These are phyloP conservation scores for Rugonectria rugulosa DNA, from an alignment of 2,329 filamentous ascomycete genomes.

Conservation along the genomic window DNA sequence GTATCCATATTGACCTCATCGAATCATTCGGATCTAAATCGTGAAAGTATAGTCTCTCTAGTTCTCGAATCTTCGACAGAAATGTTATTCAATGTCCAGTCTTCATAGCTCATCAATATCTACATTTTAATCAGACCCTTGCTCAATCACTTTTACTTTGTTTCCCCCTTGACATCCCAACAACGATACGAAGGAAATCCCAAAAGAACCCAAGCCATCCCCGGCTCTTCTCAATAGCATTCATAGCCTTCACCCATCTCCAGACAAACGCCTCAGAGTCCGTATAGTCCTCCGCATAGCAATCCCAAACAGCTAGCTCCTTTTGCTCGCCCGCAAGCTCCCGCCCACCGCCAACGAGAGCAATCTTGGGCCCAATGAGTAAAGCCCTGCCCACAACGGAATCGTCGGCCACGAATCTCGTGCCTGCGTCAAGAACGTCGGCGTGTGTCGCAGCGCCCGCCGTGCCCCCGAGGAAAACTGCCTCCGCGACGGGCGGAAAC, in stretches of 20 bases:
- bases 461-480: conserved; percentile 2
- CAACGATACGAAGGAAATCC: background rate
- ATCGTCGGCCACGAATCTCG: conserved; percentile 11
- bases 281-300: conserved; percentile 10
- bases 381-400: conserved; percentile 11
- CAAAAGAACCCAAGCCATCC: conserved; percentile 12
- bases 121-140: background rate
- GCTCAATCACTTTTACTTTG: background rate
- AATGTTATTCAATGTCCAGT: too few species aligned
- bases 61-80: too few species aligned
- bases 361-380: conserved; percentile 5
- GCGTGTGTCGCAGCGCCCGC: conserved; percentile 4
- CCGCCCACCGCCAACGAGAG: background rate
- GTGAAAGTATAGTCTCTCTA: too few species aligned
- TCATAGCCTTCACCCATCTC: conserved; percentile 10
- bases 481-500: conserved; percentile 9
- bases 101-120: background rate
- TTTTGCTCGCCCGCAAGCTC: background rate
- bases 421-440: conserved; percentile 7
- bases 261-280: conserved; percentile 12
- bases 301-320: conserved; percentile 12
- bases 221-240: conserved; percentile 3
- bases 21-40: too few species aligned
- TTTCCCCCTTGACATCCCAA: background rate
- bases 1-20: too few species aligned